phyloP scores from a whole-genome alignment of 805 yeast genomes.

The Diddensiella transvaalensis region DNA sequence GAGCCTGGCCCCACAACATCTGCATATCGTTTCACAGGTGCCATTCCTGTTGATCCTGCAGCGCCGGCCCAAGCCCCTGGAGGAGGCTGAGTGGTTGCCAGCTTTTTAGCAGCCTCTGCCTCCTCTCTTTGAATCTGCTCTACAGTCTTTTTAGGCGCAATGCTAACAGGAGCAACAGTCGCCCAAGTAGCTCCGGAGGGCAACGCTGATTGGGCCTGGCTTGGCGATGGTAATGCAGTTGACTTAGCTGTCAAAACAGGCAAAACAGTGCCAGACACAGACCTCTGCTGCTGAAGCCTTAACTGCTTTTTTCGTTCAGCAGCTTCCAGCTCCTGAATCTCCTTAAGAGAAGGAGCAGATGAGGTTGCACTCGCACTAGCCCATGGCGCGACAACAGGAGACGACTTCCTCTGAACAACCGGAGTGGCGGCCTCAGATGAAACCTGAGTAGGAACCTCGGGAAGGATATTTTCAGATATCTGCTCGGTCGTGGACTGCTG shows the following conservation, averaged over 20 bases:
- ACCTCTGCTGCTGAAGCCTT: slow-evolving; percentile 19
- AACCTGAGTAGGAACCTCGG: background rate
- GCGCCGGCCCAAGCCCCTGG: slow-evolving; percentile 3
- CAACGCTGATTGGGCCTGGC: slow-evolving; percentile 16
- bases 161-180: slow-evolving; percentile 18
- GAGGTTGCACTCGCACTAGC: slow-evolving; percentile 18
- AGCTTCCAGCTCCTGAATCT: slow-evolving; percentile 34
- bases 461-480: background rate
- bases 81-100: slow-evolving; percentile 6
- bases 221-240: slow-evolving; percentile 6
- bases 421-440: slow-evolving; percentile 1
- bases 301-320: slow-evolving; percentile 20
- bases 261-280: slow-evolving; percentile 14
- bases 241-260: background rate
- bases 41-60: slow-evolving; percentile 3
- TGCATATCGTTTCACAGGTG: slow-evolving; percentile 13
- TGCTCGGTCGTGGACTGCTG: too few relatives aligned
- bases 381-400: slow-evolving; percentile 27
- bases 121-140: slow-evolving; percentile 40
- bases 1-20: slow-evolving; percentile 3
- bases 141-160: slow-evolving; percentile 31
- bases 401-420: background rate
- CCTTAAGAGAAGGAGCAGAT: slow-evolving; percentile 27
- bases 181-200: slow-evolving; percentile 30
- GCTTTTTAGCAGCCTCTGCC: slow-evolving; percentile 27